Conservation (phyloP, 148 eudicot genomes). For the Heliamphora exappendiculata region DNA sequence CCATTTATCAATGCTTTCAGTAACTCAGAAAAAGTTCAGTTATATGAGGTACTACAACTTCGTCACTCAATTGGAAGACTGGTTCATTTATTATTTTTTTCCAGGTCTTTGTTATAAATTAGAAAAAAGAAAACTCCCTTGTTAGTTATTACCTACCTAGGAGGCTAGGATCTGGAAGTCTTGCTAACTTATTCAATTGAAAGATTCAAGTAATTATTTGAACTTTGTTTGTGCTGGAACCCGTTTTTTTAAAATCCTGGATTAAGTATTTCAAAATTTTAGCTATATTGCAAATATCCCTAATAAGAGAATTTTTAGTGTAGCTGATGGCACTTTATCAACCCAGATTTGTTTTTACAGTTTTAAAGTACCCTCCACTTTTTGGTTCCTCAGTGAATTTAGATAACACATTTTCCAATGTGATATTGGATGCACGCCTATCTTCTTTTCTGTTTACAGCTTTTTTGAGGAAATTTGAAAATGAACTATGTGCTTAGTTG, state of each 20-base stretch:
- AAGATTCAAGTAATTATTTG: background rate
- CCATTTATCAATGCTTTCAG: constrained; percentile 57
- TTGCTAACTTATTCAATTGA: background rate
- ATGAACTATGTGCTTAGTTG: background rate
- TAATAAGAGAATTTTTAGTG: background rate
- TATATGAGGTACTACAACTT: constrained; percentile 61
- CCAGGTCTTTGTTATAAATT: background rate
- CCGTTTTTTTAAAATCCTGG: background rate
- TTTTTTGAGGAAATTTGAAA: background rate
- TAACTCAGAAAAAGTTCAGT: constrained; percentile 40
- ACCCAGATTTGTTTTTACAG: background rate
- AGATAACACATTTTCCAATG: background rate
- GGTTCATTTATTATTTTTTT: background rate
- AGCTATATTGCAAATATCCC: background rate
- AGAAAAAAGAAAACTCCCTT: background rate
- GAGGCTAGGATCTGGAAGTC: background rate
- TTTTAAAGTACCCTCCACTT: background rate
- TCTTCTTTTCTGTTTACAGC: background rate
- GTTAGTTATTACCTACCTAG: background rate
- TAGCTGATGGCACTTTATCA: background rate
- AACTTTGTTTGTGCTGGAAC: background rate
- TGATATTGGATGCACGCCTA: background rate
- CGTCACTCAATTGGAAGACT: constrained; percentile 1
- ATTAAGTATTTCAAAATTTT: background rate
- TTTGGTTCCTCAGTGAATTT: background rate